Conservation (phyloP, 768 basidiomycete species). For the Stropharia rugosoannulata region DNA sequence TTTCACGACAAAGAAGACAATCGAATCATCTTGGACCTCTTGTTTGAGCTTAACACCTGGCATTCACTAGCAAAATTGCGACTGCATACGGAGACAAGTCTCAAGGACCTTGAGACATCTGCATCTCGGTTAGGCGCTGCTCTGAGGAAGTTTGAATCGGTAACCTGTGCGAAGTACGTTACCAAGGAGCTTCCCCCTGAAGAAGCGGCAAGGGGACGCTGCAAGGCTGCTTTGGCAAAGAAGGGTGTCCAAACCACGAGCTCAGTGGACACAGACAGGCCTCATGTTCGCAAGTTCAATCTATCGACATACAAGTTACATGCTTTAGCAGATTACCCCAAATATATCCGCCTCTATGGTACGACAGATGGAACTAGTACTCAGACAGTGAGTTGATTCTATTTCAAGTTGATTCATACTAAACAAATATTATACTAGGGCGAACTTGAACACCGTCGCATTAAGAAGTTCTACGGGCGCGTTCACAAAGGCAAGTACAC, state of each 20-base stretch:
- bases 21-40: conserved; percentile 20
- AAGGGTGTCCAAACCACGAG: conserved; percentile 12
- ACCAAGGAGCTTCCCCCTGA: conserved; percentile 23
- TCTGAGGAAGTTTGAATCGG: conserved; percentile 21
- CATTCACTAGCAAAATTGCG: conserved; percentile 33
- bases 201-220: conserved; percentile 16
- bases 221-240: conserved; percentile 8
- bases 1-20: conserved; percentile 31
- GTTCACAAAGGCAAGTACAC: conserved; percentile 16
- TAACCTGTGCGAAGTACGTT: conserved; percentile 16
- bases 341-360: conserved; percentile 11
- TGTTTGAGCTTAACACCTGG: conserved; percentile 33
- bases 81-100: conserved; percentile 34
- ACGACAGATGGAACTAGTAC: conserved; percentile 16
- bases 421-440: conserved; percentile 8
- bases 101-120: conserved; percentile 20
- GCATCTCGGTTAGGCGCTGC: conserved; percentile 26
- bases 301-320: conserved; percentile 20
- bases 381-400: conserved; percentile 4
- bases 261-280: background rate
- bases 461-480: conserved; percentile 15
- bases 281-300: conserved; percentile 7
- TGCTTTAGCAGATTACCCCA: conserved; percentile 11
- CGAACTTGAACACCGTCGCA: conserved; percentile 14
- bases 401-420: background rate